phyloP scores from a whole-genome alignment of 805 yeast species.

The Myxozyma kluyveri region DNA sequence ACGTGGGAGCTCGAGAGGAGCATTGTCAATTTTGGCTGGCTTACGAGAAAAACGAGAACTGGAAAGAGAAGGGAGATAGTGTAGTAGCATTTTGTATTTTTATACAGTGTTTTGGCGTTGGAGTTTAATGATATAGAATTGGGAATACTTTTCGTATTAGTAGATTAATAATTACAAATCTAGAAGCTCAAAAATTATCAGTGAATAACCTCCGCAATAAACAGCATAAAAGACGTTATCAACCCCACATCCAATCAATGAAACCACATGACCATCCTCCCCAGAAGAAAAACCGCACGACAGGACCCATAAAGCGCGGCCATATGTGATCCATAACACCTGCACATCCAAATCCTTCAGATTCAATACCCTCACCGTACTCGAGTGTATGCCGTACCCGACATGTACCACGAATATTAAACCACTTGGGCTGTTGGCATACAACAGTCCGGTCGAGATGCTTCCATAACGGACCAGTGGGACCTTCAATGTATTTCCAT shows the following conservation, averaged over 20 bases:
- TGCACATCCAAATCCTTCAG: constrained; percentile 83
- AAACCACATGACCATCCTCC: constrained; percentile 38
- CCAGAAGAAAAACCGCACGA: constrained; percentile 40
- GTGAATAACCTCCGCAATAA: neutral
- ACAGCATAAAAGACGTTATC: neutral
- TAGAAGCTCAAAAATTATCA: too few species aligned
- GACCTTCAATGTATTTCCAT: constrained; percentile 89
- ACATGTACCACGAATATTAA: constrained; percentile 85
- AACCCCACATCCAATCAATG: constrained; percentile 35
- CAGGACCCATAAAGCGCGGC: constrained; percentile 51
- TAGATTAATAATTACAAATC: too few species aligned
- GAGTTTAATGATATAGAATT: too few species aligned
- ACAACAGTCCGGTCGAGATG: constrained; percentile 65
- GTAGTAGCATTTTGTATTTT: too few species aligned
- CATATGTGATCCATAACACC: constrained; percentile 52
- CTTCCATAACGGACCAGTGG: constrained; percentile 82
- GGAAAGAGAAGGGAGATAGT: neutral
- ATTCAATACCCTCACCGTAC: constrained; percentile 85
- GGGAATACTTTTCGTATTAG: too few species aligned
- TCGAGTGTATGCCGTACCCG: constrained; percentile 69
- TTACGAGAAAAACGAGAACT: neutral
- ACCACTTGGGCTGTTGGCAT: constrained; percentile 88
- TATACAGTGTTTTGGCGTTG: too few species aligned
- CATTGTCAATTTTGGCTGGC: neutral
- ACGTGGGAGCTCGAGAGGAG: neutral